Percentiles rank a stretch among this genome's conserved stretches.
phyloP scores from a whole-genome alignment of 2,329 filamentous ascomycete species.

The Fusarium paranaense region DNA sequence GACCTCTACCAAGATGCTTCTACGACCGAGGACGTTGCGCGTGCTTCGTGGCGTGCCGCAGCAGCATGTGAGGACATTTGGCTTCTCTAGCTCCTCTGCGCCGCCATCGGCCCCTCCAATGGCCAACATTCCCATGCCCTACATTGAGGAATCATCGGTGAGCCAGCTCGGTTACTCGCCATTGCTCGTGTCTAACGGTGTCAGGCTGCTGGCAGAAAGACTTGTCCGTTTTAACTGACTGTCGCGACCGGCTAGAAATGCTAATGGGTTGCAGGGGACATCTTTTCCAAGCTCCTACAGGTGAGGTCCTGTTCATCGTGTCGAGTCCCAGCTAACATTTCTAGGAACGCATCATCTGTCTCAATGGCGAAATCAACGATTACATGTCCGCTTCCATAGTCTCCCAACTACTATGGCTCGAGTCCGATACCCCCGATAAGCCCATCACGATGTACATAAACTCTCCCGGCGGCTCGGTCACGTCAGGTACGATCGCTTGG shows the following conservation, averaged over 20 bases:
- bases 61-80: slow-evolving; percentile 56
- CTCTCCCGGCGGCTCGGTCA: slow-evolving; percentile 92
- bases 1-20: slow-evolving; percentile 43
- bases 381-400: slow-evolving; percentile 93
- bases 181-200: slow-evolving; percentile 42
- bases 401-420: slow-evolving; percentile 95
- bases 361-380: slow-evolving; percentile 93
- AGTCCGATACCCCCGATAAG: slow-evolving; percentile 94
- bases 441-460: slow-evolving; percentile 99
- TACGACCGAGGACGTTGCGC: slow-evolving; percentile 46
- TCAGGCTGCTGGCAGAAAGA: slow-evolving; percentile 81
- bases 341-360: slow-evolving; percentile 91
- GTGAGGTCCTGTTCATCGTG: slow-evolving; percentile 52
- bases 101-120: slow-evolving; percentile 43
- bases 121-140: slow-evolving; percentile 67
- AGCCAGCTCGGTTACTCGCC: slow-evolving; percentile 28
- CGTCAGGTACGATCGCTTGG: slow-evolving; percentile 60
- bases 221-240: slow-evolving; percentile 65
- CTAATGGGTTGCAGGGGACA: slow-evolving; percentile 71
- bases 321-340: slow-evolving; percentile 20
- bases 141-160: slow-evolving; percentile 62
- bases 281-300: slow-evolving; percentile 84
- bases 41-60: slow-evolving; percentile 51
- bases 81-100: slow-evolving; percentile 52
- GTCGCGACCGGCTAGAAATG: neutral